Evolutionary conservation across 2,329 filamentous ascomycete genomes (phyloP), one percentile per base, ranked within the genome.

Genomic region (Fusarium algeriense): DNA sequence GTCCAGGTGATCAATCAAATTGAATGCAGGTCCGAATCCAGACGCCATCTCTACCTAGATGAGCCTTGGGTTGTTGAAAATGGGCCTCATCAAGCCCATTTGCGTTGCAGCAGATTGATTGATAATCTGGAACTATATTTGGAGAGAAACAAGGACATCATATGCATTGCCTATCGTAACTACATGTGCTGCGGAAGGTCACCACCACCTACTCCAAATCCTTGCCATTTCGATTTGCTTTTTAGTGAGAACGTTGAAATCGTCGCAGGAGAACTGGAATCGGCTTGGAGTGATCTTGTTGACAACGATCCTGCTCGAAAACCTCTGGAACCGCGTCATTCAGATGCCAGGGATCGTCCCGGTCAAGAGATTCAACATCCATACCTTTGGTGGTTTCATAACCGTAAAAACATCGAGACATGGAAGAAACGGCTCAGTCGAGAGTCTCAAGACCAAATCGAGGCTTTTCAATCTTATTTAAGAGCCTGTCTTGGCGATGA

Each of bases 141-240:
- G 3, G 52, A 55, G 12, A n/a, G 28, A 0, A 55, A 55, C 3
- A 55, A 55, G 9, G 52, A 34, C 8, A 55, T 55, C 9, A 15
- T 44, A 15, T 44, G 52, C 5, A 34, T 55, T n/a, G 52, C 15
- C 11, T 55, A 55, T 20, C 52, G 52, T 0, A 12, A 32, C 17
- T 55, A 44, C 2, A 17, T 19, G 7, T 55, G 52, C 28, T 55
- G 52, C 2, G 52, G 38, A 4, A 23, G 23, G 23, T 11, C 4
- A 5, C 1, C 28, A 1, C 52, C 28, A 2, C n/a, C 28, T 0
- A 6, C 34, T 11, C 11, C n/a, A 5, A 4, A 34, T 23, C 26
- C 37, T 0, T 9, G 3, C 2, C 38, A 54, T 1, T 6, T 10
- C 3, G n/a, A 32, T 2, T 19, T 34, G 2, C 37, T 41, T 1